Base-by-base conservation (phyloP, 148 eudicot genomes). In the Rhododendron kiyosumense region DNA sequence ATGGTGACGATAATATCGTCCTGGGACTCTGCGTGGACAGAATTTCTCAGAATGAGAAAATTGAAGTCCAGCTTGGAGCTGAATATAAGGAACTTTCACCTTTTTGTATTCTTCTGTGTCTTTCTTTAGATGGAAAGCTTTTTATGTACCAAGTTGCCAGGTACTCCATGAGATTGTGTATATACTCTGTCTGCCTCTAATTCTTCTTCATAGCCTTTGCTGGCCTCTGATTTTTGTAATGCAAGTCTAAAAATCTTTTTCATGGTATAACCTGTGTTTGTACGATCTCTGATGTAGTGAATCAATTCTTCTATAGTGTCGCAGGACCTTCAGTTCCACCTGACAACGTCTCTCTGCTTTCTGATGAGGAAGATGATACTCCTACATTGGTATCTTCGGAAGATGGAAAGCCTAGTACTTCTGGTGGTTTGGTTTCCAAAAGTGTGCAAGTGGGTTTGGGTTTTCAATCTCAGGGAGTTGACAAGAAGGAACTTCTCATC, bases 101-200 rank as follows among this genome's bases (percentile, higher is more conserved):
- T 85, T 90, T 87, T 83, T 93, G 98, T 81, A 87, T 93, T 88
- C 90, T 97, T 84, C 30, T 93, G 80, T 97, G 99, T 86, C 87
- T 95, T 63, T 95, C 99, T 6, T 89, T 92, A 86, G 99, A 97
- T 79, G 98, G 98, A 49, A 97, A 91, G 89, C 92, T 97, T 90
- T 86, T 87, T 36, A 85, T 94, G 88, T 95, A 91, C 88, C 92
- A 92, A 86, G 93, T 97, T 89, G 94, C 96, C 82, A 97, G 98
- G 99, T 97, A 93, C 51, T 65, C 65, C 67, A 18, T 65, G 73
- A 57, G 36, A 46, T 32, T 85, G 74, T 45, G 54, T 3, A 10
- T 12, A 10, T 18, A 81, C 59, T 54, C 67, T 81, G 75, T 49
- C 76, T 51, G 4, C 32, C 73, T 11, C 49, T 63, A 78, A 15